Evolutionary conservation across 1,284 basidiomycete genomes (phyloP), one percentile per base, ranked within the genome.

Genomic region (Farysia itapuensis): DNA sequence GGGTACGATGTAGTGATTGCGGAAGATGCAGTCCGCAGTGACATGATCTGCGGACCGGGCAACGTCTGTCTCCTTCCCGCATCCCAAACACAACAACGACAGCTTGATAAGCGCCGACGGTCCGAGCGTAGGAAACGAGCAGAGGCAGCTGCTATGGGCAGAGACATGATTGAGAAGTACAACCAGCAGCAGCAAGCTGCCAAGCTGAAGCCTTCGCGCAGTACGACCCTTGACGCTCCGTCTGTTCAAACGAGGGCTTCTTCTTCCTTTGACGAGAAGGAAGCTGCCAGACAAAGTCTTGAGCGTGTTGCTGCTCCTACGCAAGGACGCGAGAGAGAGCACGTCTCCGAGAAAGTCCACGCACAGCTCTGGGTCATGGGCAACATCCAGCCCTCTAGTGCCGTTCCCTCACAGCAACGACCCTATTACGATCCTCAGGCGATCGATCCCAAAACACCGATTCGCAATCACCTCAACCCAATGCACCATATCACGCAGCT

Each of bases 361-460:
- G 57, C 50, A 1, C 53, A 35, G 37, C 34, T 60, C 39, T 60
- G 57, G 57, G 36, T 60, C 4, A 45, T 60, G 39, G 57, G 57
- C 12, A 60, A 60, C 24, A 16, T 60, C 19, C 28, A 28, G 11
- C 28, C 42, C 29, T 23, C 18, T 12, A 2, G 9, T 8, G 8
- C 9, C 18, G 9, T 9, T 9, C 31, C 23, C 13, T 21, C 6
- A 16, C 24, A 19, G 14, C 37, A 35, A 22, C 34, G 19, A 9
- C 8, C 6, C 9, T 20, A 21, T 22, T 35, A 21, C 22, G 34
- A 35, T 16, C 11, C 31, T 14, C 9, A 22, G 20, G 34, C 34
- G 8, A 22, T 22, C 12, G 25, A 18, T 3, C 25, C 37, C 20
- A 39, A 28, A 15, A 19, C 24, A 12, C 24, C 37, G 4, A 7